These are phyloP conservation scores for Pythium guiyangense DNA, from an alignment of 352 stramenopile genomes.

Conservation along the genomic window DNA sequence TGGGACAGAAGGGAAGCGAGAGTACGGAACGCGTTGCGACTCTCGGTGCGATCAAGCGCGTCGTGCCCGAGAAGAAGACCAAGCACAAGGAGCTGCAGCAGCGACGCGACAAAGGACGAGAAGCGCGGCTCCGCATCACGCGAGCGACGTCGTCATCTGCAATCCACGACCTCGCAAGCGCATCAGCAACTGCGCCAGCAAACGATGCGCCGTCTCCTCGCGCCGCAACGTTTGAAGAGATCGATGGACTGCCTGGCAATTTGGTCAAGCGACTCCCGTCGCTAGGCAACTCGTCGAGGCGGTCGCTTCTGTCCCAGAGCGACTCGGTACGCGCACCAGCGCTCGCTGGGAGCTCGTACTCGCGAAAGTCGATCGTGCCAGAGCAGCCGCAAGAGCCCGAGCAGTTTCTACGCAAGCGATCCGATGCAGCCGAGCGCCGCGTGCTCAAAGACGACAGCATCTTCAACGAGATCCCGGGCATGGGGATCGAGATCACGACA, in stretches of 20 bases:
- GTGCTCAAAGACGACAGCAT: slow-evolving; percentile 36
- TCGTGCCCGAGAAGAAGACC: slow-evolving; percentile 49
- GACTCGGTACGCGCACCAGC: background rate
- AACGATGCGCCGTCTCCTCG: background rate
- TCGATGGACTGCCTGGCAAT: background rate
- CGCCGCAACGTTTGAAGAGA: slow-evolving; percentile 8
- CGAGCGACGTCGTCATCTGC: slow-evolving; percentile 9
- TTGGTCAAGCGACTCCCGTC: slow-evolving; percentile 6
- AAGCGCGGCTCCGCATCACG: slow-evolving; percentile 34
- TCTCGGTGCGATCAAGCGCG: slow-evolving; percentile 5
- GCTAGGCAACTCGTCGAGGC: slow-evolving; percentile 1
- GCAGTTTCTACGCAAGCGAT: slow-evolving; percentile 49
- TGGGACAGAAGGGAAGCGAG: background rate
- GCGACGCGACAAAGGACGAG: slow-evolving; percentile 45
- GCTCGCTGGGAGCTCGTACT: background rate
- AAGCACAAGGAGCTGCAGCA: slow-evolving; percentile 62
- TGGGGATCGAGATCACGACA: slow-evolving; percentile 52
- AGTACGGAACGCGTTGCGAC: background rate
- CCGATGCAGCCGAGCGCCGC: slow-evolving; percentile 18
- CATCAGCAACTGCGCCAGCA: background rate
- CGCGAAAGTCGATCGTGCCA: slow-evolving; percentile 2
- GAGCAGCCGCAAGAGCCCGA: slow-evolving; percentile 31
- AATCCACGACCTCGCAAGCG: slow-evolving; percentile 1
- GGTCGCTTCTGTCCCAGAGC: background rate
- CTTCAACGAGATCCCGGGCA: slow-evolving; percentile 37